Conservation (phyloP, 495 filamentous ascomycete species). For the Parmelia sp. region DNA sequence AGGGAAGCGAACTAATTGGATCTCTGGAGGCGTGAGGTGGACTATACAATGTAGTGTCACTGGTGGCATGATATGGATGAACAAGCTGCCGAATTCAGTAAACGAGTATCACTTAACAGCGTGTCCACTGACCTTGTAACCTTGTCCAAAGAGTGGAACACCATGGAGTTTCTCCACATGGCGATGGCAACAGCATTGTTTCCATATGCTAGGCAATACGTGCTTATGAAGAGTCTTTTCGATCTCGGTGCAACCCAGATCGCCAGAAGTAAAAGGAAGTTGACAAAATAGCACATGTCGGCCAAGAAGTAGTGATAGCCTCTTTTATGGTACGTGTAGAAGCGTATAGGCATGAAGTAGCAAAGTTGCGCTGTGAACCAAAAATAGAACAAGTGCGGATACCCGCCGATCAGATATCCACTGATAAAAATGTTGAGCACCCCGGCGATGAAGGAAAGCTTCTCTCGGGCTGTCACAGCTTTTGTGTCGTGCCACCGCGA, state of each 20-base stretch:
- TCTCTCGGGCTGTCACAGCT: constrained; percentile 82
- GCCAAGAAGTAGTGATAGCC: constrained; percentile 97
- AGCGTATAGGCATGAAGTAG: constrained; percentile 96
- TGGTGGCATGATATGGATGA: constrained; percentile 98
- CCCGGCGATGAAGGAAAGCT: constrained; percentile 90
- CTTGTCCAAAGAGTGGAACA: constrained; percentile 97
- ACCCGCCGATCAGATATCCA: constrained; percentile 84
- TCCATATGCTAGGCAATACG: constrained; percentile 86
- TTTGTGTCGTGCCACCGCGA: constrained; percentile 83
- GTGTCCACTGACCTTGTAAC: constrained; percentile 58
- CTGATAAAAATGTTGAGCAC: constrained; percentile 96
- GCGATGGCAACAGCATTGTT: constrained; percentile 98
- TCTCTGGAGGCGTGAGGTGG: constrained; percentile 62
- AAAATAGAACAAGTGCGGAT: constrained; percentile 76
- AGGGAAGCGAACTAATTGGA: constrained; percentile 69
- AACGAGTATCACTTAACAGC: background rate
- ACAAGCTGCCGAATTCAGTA: constrained; percentile 50
- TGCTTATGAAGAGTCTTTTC: constrained; percentile 86
- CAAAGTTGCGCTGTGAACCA: constrained; percentile 84
- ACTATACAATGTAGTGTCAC: constrained; percentile 87
- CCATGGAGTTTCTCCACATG: constrained; percentile 98
- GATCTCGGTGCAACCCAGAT: constrained; percentile 89
- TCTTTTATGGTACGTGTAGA: constrained; percentile 77
- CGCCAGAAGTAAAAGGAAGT: constrained; percentile 71
- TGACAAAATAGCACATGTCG: constrained; percentile 97